Evolutionary conservation across 345 rosid species (phyloP).

Genomic region (Corchorus capsularis): DNA sequence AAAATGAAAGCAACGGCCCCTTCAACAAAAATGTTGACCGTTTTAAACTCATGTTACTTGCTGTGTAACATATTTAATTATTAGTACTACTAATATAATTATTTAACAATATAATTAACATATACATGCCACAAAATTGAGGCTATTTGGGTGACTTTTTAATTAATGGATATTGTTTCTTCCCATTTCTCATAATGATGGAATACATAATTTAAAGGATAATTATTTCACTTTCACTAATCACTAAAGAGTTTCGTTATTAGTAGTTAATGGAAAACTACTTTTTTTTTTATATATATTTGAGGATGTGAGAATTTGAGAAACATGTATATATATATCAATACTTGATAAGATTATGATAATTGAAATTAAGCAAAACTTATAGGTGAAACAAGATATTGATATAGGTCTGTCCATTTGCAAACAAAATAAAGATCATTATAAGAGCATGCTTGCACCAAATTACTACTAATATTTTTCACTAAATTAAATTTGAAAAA

Average conservation of each 20-base stretch:
- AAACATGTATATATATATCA: too few relatives aligned
- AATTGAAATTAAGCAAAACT: not conserved
- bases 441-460: not conserved
- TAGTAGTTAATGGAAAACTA: too few relatives aligned
- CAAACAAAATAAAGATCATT: not conserved
- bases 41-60: not conserved
- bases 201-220: too few relatives aligned
- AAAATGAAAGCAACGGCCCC: not conserved
- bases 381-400: not conserved
- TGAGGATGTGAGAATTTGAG: too few relatives aligned
- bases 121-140: not conserved
- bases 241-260: too few relatives aligned
- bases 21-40: not conserved
- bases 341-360: too few relatives aligned
- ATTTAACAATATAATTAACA: not conserved
- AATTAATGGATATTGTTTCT: not conserved
- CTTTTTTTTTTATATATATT: too few relatives aligned
- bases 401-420: not conserved
- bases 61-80: too few relatives aligned
- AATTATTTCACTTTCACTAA: too few relatives aligned
- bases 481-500: too few relatives aligned
- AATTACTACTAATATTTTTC: too few relatives aligned
- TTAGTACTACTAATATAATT: not conserved
- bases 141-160: not conserved
- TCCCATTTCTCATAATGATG: too few relatives aligned